phyloP scores from a whole-genome alignment of 192 early-diverging fungal genomes.

The Mortierella claussenii region DNA sequence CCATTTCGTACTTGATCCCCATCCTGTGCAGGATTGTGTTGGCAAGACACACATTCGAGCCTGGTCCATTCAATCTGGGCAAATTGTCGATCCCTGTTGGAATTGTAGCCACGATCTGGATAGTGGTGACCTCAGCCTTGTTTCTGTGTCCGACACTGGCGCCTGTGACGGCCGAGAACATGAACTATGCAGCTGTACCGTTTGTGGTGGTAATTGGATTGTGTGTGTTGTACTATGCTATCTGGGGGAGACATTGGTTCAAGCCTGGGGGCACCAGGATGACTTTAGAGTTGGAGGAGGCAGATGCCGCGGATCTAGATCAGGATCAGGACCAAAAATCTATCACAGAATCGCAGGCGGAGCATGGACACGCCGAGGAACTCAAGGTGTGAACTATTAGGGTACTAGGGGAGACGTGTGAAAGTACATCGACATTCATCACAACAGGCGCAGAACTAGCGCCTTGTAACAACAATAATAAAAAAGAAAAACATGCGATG shows the following conservation, averaged over 20 bases:
- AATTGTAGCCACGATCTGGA: slow-evolving; percentile 52
- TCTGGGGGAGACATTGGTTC: slow-evolving; percentile 68
- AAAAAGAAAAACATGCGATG: too few relatives aligned
- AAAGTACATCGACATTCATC: too few relatives aligned
- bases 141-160: slow-evolving; percentile 58
- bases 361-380: too few relatives aligned
- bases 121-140: slow-evolving; percentile 52
- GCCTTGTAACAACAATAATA: too few relatives aligned
- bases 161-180: slow-evolving; percentile 58
- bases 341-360: background rate
- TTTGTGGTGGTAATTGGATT: slow-evolving; percentile 59
- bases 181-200: slow-evolving; percentile 59
- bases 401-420: too few relatives aligned
- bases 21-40: slow-evolving; percentile 59
- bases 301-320: background rate
- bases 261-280: slow-evolving; percentile 43
- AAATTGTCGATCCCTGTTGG: slow-evolving; percentile 52
- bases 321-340: background rate
- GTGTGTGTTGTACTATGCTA: slow-evolving; percentile 55
- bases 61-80: slow-evolving; percentile 60
- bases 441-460: too few relatives aligned
- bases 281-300: background rate
- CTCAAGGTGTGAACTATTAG: too few relatives aligned
- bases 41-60: slow-evolving; percentile 56
- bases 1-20: slow-evolving; percentile 61